Percentiles rank a stretch among this genome's conserved stretches.
Conservation (phyloP, 1,284 basidiomycete species). For the Apiotrichum montevideense region DNA sequence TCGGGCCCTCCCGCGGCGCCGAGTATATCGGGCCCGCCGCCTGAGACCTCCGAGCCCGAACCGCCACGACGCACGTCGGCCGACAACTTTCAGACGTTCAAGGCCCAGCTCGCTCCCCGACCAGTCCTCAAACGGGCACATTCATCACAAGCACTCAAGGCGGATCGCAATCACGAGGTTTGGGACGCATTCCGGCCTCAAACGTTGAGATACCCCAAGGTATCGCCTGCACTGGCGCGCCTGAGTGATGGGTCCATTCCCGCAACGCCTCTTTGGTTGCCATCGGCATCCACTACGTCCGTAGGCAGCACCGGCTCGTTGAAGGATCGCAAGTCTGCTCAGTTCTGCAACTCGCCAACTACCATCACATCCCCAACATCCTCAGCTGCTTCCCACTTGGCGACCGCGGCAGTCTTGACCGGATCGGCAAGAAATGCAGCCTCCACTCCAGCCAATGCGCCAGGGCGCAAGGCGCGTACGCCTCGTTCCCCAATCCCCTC, state of each 20-base stretch:
- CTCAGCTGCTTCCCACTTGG: no score
- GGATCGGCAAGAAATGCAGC: no score
- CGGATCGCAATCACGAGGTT: neutral
- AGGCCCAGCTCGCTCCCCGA: neutral
- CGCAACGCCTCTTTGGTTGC: neutral
- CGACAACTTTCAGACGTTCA: constrained; percentile 1
- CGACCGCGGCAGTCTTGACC: neutral
- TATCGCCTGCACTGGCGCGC: constrained; percentile 19
- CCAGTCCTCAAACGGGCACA: constrained; percentile 5
- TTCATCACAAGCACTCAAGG: neutral
- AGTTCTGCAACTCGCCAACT: neutral
- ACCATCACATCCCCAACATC: neutral
- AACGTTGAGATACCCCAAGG: constrained; percentile 19
- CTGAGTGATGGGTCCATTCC: constrained; percentile 14
- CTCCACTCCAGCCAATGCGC: neutral
- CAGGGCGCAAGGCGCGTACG: constrained; percentile 9
- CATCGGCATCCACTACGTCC: neutral
- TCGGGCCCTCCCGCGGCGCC: neutral
- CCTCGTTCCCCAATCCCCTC: constrained; percentile 16
- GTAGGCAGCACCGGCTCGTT: neutral
- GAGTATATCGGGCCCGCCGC: neutral
- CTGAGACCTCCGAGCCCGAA: neutral
- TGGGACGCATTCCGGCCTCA: constrained; percentile 19
- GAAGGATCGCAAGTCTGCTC: neutral
- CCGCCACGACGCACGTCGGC: constrained; percentile 2